A percentile compares a stretch with the other conserved stretches of the same genome.
Conservation (phyloP, 345 rosid species). For the Aquilaria malaccensis region DNA sequence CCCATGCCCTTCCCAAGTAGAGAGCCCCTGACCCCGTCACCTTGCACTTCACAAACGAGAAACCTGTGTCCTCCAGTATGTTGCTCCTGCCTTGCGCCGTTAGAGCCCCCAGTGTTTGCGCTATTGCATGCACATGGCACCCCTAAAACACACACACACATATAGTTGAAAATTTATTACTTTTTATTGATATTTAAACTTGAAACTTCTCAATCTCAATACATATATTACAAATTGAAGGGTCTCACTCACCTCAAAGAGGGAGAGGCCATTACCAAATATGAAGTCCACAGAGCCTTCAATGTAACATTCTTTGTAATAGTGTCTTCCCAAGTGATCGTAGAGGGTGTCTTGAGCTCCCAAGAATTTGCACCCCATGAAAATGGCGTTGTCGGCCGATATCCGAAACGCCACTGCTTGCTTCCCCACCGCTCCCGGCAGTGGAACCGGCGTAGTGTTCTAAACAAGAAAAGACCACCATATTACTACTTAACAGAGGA, state of each 20-base stretch:
- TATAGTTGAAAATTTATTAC: not conserved
- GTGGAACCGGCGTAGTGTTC: slow-evolving; percentile 87
- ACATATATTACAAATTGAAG: not conserved
- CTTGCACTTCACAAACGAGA: slow-evolving; percentile 89
- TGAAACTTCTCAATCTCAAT: not conserved
- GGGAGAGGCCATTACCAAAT: slow-evolving; percentile 89
- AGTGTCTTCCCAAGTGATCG: slow-evolving; percentile 89
- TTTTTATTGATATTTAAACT: not conserved
- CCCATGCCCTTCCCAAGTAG: slow-evolving; percentile 96
- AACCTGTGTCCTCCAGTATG: slow-evolving; percentile 86
- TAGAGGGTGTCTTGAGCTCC: slow-evolving; percentile 97
- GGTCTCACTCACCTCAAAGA: slow-evolving; percentile 57
- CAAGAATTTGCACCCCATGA: slow-evolving; percentile 70
- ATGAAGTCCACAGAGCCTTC: slow-evolving; percentile 95
- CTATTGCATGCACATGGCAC: slow-evolving; percentile 84
- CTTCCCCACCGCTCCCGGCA: slow-evolving; percentile 80
- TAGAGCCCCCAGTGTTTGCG: slow-evolving; percentile 53
- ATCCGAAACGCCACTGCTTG: slow-evolving; percentile 95
- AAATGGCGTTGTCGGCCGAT: slow-evolving; percentile 81
- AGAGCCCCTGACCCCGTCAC: slow-evolving; percentile 97
- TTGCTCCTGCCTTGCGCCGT: slow-evolving; percentile 82
- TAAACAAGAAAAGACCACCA: slow-evolving; percentile 11
- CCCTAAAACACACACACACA: slow-evolving; percentile 30
- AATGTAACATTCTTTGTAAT: slow-evolving; percentile 91
- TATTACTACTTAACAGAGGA: not conserved